Percentiles rank a stretch among this genome's conserved stretches.
phyloP scores from a whole-genome alignment of 805 yeast genomes.

The Starmerella scarabaei region DNA sequence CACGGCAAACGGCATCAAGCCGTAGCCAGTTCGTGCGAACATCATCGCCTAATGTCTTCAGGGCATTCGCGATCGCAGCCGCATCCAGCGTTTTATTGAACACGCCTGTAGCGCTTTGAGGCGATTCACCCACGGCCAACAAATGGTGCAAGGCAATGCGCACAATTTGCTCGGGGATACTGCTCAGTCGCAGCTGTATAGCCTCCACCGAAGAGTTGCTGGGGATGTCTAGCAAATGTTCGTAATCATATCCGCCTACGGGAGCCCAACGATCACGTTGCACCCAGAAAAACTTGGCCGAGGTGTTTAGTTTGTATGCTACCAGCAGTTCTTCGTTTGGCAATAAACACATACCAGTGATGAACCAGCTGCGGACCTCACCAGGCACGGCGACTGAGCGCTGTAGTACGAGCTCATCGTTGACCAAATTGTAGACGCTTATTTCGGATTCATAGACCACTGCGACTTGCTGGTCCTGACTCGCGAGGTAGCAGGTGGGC shows the following conservation, averaged over 20 bases:
- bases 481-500: conserved; percentile 13
- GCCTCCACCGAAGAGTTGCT: background rate
- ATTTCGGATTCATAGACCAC: conserved; percentile 9
- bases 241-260: conserved; percentile 7
- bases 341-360: conserved; percentile 7
- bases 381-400: background rate
- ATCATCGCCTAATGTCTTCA: conserved; percentile 14
- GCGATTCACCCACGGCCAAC: background rate
- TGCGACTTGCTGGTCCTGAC: background rate
- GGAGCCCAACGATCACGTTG: conserved; percentile 3
- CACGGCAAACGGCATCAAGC: conserved; percentile 59
- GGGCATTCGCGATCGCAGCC: background rate
- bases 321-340: conserved; percentile 5
- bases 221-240: conserved; percentile 5
- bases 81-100: too few relatives aligned
- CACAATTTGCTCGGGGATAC: background rate
- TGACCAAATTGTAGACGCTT: conserved; percentile 1
- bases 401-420: background rate
- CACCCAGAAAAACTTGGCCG: conserved; percentile 8
- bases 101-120: too few relatives aligned
- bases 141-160: conserved; percentile 1
- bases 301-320: conserved; percentile 15
- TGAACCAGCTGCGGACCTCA: conserved; percentile 14
- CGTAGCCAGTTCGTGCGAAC: conserved; percentile 50
- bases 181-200: background rate